Percentiles rank a stretch among this genome's conserved stretches.
Conservation (phyloP, 1,284 basidiomycete genomes). For the Trichosporon sp. region DNA sequence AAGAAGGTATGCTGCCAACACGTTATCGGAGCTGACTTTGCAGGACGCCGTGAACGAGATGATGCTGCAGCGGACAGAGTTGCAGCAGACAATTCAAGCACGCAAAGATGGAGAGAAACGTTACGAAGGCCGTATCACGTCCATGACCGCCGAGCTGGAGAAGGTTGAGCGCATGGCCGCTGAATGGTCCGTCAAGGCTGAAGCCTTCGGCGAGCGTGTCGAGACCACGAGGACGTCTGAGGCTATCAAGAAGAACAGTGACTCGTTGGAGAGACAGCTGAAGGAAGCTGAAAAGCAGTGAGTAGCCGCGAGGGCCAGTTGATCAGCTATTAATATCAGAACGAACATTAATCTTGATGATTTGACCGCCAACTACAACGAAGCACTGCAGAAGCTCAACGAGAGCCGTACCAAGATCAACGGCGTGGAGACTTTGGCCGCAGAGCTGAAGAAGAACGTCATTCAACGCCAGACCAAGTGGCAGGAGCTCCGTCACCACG, state of each 20-base stretch:
- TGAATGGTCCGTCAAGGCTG: slow-evolving; percentile 10
- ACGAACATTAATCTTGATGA: slow-evolving; percentile 73
- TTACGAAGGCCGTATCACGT: not conserved
- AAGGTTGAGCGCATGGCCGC: not conserved
- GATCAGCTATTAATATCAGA: slow-evolving; percentile 44
- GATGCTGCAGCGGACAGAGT: not conserved
- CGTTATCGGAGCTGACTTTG: not conserved
- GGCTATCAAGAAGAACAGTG: slow-evolving; percentile 58
- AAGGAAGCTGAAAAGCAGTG: slow-evolving; percentile 64
- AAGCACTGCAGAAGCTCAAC: slow-evolving; percentile 15
- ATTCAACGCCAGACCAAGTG: slow-evolving; percentile 64
- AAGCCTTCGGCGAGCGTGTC: slow-evolving; percentile 53
- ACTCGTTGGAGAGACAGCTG: slow-evolving; percentile 62
- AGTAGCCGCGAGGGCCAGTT: slow-evolving; percentile 22
- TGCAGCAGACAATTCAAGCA: not conserved
- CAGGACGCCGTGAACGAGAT: slow-evolving; percentile 2
- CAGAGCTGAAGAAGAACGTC: slow-evolving; percentile 17
- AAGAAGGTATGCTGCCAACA: not conserved
- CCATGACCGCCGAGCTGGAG: not conserved
- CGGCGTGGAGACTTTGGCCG: not conserved
- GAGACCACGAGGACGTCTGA: slow-evolving; percentile 57
- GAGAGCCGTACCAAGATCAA: slow-evolving; percentile 42
- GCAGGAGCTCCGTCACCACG: slow-evolving; percentile 79
- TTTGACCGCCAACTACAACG: slow-evolving; percentile 62
- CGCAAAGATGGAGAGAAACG: not conserved